Conservation (phyloP, 192 early-diverging fungal genomes). For the Mortierella antarctica region DNA sequence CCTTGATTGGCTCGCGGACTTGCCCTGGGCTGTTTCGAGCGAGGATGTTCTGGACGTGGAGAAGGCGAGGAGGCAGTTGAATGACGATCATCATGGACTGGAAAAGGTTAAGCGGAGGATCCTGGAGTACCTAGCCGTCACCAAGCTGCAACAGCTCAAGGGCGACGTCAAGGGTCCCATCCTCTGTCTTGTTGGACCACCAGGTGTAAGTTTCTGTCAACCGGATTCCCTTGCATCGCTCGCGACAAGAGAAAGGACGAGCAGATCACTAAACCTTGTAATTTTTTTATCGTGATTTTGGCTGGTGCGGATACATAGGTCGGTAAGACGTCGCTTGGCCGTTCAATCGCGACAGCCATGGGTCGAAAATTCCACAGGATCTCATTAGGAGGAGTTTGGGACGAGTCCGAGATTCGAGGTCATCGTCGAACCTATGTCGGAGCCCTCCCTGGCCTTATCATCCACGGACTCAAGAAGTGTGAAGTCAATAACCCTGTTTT, state of each 20-base stretch:
- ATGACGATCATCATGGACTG: constrained; percentile 87
- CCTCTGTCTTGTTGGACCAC: constrained; percentile 75
- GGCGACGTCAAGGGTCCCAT: constrained; percentile 81
- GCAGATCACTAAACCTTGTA: background rate
- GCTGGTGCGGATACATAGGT: constrained; percentile 52
- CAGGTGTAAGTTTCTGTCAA: constrained; percentile 56
- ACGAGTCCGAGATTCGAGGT: constrained; percentile 90
- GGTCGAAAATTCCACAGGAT: constrained; percentile 86
- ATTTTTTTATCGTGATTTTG: background rate
- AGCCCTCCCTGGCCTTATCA: constrained; percentile 82
- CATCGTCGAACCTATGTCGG: constrained; percentile 91
- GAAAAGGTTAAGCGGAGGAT: constrained; percentile 85
- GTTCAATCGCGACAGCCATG: constrained; percentile 81
- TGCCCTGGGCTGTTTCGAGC: constrained; percentile 78
- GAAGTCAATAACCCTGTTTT: constrained; percentile 85
- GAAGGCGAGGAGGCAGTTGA: constrained; percentile 70
- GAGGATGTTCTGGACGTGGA: constrained; percentile 76
- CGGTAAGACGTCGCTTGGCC: constrained; percentile 87
- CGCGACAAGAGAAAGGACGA: too few species aligned
- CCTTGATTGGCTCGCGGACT: constrained; percentile 78
- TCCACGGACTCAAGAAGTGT: constrained; percentile 75
- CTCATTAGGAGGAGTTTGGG: constrained; percentile 83
- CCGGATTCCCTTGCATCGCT: background rate
- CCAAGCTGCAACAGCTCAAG: constrained; percentile 74
- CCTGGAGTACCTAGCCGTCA: constrained; percentile 85